Evolutionary conservation across 1,284 basidiomycete species (phyloP).

Genomic region (Cystobasidium slooffiae): DNA sequence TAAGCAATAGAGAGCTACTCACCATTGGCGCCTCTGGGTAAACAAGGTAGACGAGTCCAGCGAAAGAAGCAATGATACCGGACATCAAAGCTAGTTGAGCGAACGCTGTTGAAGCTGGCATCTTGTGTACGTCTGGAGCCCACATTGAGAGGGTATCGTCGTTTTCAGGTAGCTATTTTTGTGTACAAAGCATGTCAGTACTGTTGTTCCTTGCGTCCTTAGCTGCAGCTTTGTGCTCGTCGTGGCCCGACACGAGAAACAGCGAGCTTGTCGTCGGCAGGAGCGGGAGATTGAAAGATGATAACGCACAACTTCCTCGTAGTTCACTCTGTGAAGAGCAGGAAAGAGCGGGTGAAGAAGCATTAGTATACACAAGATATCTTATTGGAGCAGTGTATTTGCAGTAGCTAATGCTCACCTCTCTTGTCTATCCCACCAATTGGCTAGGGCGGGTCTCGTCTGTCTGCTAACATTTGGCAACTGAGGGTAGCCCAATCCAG

Average conservation of each 20-base stretch:
- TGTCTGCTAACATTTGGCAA: conserved; percentile 46
- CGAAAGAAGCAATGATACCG: conserved; percentile 48
- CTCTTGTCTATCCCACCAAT: conserved; percentile 53
- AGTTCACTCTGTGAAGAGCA: conserved; percentile 45
- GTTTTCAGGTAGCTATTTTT: conserved; percentile 51
- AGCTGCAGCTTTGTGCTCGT: too few species aligned
- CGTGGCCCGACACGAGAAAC: background rate
- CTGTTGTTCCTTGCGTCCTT: background rate
- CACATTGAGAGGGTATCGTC: conserved; percentile 54
- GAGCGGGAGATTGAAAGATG: background rate
- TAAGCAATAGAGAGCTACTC: conserved; percentile 10
- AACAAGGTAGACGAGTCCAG: conserved; percentile 46
- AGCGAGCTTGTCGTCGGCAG: background rate
- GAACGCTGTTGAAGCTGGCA: conserved; percentile 51
- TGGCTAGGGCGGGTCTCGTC: conserved; percentile 42
- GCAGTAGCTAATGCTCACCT: conserved; percentile 37
- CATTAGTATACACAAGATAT: background rate
- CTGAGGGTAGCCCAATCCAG: conserved; percentile 50
- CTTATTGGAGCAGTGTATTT: too few species aligned
- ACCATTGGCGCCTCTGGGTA: conserved; percentile 47
- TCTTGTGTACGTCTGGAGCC: conserved; percentile 53
- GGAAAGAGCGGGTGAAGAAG: background rate
- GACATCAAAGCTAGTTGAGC: conserved; percentile 49
- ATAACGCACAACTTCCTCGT: conserved; percentile 49
- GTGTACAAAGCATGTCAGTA: background rate